phyloP scores from a whole-genome alignment of 495 filamentous ascomycete species.

The Aspergillus bridgeri region DNA sequence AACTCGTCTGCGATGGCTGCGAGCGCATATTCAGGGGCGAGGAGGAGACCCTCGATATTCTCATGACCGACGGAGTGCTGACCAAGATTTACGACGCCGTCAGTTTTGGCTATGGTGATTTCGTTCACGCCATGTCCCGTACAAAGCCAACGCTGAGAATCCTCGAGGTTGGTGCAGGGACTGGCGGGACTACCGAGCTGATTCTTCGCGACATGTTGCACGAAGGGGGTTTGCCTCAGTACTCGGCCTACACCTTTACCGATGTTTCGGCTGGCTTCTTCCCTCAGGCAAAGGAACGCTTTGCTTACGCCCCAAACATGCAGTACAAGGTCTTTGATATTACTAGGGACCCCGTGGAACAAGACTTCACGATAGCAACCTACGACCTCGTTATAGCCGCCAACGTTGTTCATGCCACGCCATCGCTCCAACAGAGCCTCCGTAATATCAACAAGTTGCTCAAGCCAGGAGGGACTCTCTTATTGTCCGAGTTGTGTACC shows the following conservation, averaged over 20 bases:
- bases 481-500: slow-evolving; percentile 25
- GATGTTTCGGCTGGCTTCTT: slow-evolving; percentile 48
- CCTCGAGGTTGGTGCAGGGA: no score
- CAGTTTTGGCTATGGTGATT: slow-evolving; percentile 43
- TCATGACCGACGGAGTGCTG: no score
- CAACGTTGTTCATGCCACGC: no score
- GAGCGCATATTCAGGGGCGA: no score
- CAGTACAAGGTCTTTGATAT: slow-evolving; percentile 36
- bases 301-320: slow-evolving; percentile 35
- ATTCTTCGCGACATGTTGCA: slow-evolving; percentile 20
- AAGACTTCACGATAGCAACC: slow-evolving; percentile 41
- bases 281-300: slow-evolving; percentile 38
- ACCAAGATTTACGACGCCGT: no score
- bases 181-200: slow-evolving; percentile 32
- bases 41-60: no score
- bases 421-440: no score
- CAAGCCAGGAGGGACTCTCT: slow-evolving; percentile 27
- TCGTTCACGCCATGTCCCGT: no score
- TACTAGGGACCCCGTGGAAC: slow-evolving; percentile 37
- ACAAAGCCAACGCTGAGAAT: no score
- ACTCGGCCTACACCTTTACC: slow-evolving; percentile 26
- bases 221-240: neutral
- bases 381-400: slow-evolving; percentile 55
- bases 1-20: no score
- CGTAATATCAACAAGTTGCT: no score